These are phyloP conservation scores for Rosa persica DNA, from an alignment of 306 rosid genomes.

Conservation along the genomic window DNA sequence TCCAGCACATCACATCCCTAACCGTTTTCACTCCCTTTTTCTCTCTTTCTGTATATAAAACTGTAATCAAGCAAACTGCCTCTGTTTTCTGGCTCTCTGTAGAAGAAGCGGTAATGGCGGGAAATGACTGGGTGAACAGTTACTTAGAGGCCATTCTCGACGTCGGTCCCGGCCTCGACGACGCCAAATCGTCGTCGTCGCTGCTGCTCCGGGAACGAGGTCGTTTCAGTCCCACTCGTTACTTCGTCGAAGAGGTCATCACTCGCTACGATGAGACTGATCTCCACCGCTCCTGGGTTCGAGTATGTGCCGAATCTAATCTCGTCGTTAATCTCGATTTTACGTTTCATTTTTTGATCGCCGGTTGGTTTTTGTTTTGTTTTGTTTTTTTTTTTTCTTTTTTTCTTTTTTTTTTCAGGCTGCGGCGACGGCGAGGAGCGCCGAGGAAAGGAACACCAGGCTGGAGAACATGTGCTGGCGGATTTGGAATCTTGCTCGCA, in stretches of 20 bases:
- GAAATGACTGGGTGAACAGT: slow-evolving; percentile 62
- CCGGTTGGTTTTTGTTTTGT: too few relatives aligned
- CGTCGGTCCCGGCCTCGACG: slow-evolving; percentile 54
- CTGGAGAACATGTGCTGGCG: slow-evolving; percentile 68
- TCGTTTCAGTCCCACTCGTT: slow-evolving; percentile 57
- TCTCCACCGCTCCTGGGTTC: slow-evolving; percentile 64
- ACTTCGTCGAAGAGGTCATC: slow-evolving; percentile 67
- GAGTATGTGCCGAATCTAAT: slow-evolving; percentile 15
- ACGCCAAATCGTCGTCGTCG: slow-evolving; percentile 51
- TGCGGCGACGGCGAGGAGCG: slow-evolving; percentile 59
- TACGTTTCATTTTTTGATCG: background rate
- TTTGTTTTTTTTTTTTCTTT: background rate
- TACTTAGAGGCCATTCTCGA: slow-evolving; percentile 63
- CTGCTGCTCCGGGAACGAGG: slow-evolving; percentile 57
- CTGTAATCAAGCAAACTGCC: slow-evolving; percentile 4
- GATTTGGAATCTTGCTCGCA: slow-evolving; percentile 70
- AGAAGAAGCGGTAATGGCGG: slow-evolving; percentile 43
- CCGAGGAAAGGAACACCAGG: slow-evolving; percentile 63
- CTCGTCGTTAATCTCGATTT: background rate
- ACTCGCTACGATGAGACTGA: slow-evolving; percentile 64
- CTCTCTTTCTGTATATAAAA: background rate
- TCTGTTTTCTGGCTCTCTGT: slow-evolving; percentile 12
- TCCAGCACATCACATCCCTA: background rate
- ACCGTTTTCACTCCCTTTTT: slow-evolving; percentile 3
- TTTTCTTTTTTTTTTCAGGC: slow-evolving; percentile 38